Conservation (phyloP, 192 early-diverging fungal genomes). For the Backusella morwellensis region DNA sequence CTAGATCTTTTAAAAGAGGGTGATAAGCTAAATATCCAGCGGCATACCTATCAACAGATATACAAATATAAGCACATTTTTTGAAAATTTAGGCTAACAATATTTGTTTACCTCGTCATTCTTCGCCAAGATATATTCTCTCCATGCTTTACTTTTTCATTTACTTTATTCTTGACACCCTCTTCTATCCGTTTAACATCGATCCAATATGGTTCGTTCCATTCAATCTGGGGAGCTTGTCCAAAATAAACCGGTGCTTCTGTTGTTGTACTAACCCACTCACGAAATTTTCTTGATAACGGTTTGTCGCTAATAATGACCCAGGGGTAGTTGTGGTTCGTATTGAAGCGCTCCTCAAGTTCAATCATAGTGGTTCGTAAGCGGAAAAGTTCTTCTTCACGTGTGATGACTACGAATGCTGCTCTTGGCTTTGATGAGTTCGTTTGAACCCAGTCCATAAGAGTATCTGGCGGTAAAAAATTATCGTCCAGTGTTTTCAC, state of each 20-base stretch:
- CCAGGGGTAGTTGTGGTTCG: slow-evolving; percentile 75
- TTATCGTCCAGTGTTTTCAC: not conserved
- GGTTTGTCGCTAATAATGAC: slow-evolving; percentile 79
- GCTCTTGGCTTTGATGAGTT: slow-evolving; percentile 40
- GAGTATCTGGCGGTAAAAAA: not conserved
- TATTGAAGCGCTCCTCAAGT: slow-evolving; percentile 79
- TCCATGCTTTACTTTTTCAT: slow-evolving; percentile 49
- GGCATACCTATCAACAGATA: slow-evolving; percentile 38
- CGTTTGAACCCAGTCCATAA: not conserved
- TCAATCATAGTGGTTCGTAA: slow-evolving; percentile 56
- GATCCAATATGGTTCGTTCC: slow-evolving; percentile 66
- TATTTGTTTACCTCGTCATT: slow-evolving; percentile 15
- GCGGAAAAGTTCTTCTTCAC: slow-evolving; percentile 63
- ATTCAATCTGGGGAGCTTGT: slow-evolving; percentile 40
- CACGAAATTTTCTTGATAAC: slow-evolving; percentile 63
- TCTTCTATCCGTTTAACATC: slow-evolving; percentile 45
- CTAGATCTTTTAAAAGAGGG: slow-evolving; percentile 61
- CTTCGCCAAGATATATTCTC: slow-evolving; percentile 55
- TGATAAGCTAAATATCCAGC: slow-evolving; percentile 79
- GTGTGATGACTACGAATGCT: slow-evolving; percentile 70
- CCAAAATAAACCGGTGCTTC: slow-evolving; percentile 62
- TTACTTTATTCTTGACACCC: slow-evolving; percentile 45
- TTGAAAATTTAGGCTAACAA: not conserved
- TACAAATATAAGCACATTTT: not conserved
- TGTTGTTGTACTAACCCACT: slow-evolving; percentile 40